Conservation (phyloP, 2,329 filamentous ascomycete genomes). For the Exophiala oligosperma region DNA sequence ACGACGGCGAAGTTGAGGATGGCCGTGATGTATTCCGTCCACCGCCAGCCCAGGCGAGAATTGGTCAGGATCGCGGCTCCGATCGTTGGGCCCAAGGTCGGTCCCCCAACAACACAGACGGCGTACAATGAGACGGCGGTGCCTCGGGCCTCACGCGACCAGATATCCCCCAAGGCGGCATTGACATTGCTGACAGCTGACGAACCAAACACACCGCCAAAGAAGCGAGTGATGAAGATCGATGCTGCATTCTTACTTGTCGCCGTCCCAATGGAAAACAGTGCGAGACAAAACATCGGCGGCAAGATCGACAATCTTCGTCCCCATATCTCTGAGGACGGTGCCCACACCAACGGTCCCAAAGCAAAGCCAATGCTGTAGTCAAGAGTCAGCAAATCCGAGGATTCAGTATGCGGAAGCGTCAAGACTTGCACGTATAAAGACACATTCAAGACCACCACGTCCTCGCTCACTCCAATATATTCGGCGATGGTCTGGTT, state of each 20-base stretch:
- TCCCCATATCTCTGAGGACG: conserved; percentile 48
- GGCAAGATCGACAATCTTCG: conserved; percentile 47
- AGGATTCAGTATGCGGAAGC: not conserved
- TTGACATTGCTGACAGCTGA: conserved; percentile 46
- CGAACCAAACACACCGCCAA: conserved; percentile 47
- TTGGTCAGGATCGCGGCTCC: conserved; percentile 40
- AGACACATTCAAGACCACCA: conserved; percentile 47
- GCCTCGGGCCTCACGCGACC: conserved; percentile 38
- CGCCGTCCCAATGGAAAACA: conserved; percentile 51
- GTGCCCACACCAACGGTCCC: conserved; percentile 44
- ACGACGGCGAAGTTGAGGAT: conserved; percentile 40
- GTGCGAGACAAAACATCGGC: conserved; percentile 42
- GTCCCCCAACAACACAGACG: conserved; percentile 42
- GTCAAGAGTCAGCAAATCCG: not conserved
- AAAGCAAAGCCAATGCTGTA: conserved; percentile 38
- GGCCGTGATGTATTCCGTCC: conserved; percentile 47
- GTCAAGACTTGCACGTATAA: conserved; percentile 41
- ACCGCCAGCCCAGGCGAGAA: conserved; percentile 44
- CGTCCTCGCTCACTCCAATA: conserved; percentile 44
- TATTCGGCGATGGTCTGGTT: conserved; percentile 44
- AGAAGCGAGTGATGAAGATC: conserved; percentile 46
- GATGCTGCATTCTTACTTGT: conserved; percentile 38
- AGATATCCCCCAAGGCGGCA: conserved; percentile 48
- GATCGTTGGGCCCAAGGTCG: conserved; percentile 44
- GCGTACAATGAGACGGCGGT: conserved; percentile 42